phyloP scores from a whole-genome alignment of 106 monocot genomes.

The Dioscorea zingiberensis region DNA sequence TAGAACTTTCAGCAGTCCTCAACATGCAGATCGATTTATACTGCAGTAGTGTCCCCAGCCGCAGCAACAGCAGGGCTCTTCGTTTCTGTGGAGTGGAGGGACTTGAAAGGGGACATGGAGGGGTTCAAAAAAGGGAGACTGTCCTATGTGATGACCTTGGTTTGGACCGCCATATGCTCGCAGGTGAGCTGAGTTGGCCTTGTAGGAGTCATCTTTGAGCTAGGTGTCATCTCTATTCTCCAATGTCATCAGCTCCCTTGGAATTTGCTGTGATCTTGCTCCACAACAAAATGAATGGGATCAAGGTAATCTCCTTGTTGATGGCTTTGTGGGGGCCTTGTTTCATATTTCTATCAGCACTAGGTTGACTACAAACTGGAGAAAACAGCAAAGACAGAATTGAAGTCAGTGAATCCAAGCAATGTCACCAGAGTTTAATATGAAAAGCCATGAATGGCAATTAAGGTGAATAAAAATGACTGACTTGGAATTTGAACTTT shows the following conservation, averaged over 20 bases:
- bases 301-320: constrained; percentile 34
- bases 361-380: constrained; percentile 18
- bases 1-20: background rate
- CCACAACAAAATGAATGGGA: constrained; percentile 39
- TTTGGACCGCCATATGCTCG: constrained; percentile 39
- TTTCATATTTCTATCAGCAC: constrained; percentile 49
- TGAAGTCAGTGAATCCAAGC: background rate
- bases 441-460: too few relatives aligned
- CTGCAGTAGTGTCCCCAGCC: background rate
- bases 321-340: constrained; percentile 50
- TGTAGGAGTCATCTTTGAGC: constrained; percentile 25
- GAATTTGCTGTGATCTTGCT: constrained; percentile 46
- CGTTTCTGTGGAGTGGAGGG: background rate
- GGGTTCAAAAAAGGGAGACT: background rate
- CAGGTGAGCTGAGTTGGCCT: constrained; percentile 31
- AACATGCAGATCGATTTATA: background rate
- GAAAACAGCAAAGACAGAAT: background rate
- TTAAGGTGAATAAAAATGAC: too few relatives aligned
- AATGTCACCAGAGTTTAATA: too few relatives aligned
- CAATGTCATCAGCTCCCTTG: background rate
- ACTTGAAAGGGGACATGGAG: background rate
- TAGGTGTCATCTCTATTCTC: constrained; percentile 38
- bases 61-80: background rate
- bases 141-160: constrained; percentile 32
- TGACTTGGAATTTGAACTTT: too few relatives aligned